Evolutionary conservation across 352 stramenopile species (phyloP).

Genomic region (Elongisporangium senticosum): DNA sequence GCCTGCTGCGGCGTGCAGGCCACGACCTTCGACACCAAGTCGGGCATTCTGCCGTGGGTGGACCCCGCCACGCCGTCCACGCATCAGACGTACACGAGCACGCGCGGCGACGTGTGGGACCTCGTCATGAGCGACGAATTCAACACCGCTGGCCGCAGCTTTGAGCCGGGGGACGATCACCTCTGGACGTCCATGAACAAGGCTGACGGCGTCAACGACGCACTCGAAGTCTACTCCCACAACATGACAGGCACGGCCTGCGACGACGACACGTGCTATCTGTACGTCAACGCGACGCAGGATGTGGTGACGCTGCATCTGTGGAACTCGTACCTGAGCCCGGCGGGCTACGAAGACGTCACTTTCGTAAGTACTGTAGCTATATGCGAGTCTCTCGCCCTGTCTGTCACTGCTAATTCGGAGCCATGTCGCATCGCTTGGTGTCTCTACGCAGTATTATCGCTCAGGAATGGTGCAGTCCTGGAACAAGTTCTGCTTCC

Average conservation of each 20-base stretch:
- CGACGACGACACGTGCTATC: slow-evolving; percentile 53
- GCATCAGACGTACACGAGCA: slow-evolving; percentile 37
- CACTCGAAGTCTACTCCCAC: slow-evolving; percentile 62
- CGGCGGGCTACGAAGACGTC: slow-evolving; percentile 38
- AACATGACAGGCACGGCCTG: slow-evolving; percentile 66
- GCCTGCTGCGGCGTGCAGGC: background rate
- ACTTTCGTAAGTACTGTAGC: slow-evolving; percentile 15
- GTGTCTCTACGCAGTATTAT: slow-evolving; percentile 6
- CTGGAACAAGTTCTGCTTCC: slow-evolving; percentile 92
- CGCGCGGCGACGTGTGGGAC: slow-evolving; percentile 47
- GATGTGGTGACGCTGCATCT: slow-evolving; percentile 35
- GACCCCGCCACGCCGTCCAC: slow-evolving; percentile 43
- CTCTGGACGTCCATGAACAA: slow-evolving; percentile 88
- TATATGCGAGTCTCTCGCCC: background rate
- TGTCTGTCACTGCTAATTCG: background rate
- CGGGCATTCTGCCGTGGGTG: slow-evolving; percentile 53
- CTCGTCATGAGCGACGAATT: slow-evolving; percentile 81
- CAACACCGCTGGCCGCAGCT: slow-evolving; percentile 64
- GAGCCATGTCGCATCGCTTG: background rate
- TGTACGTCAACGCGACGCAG: slow-evolving; percentile 46
- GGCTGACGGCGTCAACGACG: slow-evolving; percentile 65
- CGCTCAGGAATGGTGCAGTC: slow-evolving; percentile 77
- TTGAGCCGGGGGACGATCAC: slow-evolving; percentile 91
- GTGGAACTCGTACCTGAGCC: slow-evolving; percentile 61
- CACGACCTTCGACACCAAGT: slow-evolving; percentile 42